phyloP scores from a whole-genome alignment of 306 rosid species.

The Coriaria nepalensis region DNA sequence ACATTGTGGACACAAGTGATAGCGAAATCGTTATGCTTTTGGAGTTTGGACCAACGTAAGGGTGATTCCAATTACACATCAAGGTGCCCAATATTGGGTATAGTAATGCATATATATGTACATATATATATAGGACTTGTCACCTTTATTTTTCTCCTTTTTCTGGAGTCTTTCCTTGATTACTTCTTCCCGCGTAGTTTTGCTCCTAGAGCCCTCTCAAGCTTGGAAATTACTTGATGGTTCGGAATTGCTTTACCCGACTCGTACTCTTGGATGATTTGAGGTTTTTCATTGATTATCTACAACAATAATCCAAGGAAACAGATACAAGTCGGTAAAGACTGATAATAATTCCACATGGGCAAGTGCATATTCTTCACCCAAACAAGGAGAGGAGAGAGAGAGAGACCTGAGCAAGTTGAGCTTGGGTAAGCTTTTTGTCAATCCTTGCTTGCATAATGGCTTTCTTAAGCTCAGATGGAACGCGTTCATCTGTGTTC shows the following conservation, averaged over 20 bases:
- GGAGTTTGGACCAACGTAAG: no score
- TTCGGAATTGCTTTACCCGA: slow-evolving; percentile 57
- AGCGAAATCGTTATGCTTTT: no score
- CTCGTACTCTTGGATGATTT: slow-evolving; percentile 48
- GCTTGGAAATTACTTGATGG: slow-evolving; percentile 50
- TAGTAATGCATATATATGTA: no score
- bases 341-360: slow-evolving; percentile 3
- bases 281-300: slow-evolving; percentile 56
- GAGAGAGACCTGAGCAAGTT: slow-evolving; percentile 37
- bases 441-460: slow-evolving; percentile 48
- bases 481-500: slow-evolving; percentile 36
- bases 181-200: slow-evolving; percentile 52
- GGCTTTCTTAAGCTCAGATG: slow-evolving; percentile 49
- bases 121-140: slow-evolving; percentile 1
- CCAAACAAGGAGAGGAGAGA: not conserved
- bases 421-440: slow-evolving; percentile 53
- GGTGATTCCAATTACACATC: no score
- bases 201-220: slow-evolving; percentile 50
- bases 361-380: no score
- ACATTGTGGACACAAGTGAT: no score
- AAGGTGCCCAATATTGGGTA: no score
- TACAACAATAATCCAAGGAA: slow-evolving; percentile 10
- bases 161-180: not conserved
- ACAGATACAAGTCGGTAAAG: not conserved
- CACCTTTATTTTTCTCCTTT: slow-evolving; percentile 1